Evolutionary conservation across 495 filamentous ascomycete genomes (phyloP).

Genomic region (Endocarpon pusillum): DNA sequence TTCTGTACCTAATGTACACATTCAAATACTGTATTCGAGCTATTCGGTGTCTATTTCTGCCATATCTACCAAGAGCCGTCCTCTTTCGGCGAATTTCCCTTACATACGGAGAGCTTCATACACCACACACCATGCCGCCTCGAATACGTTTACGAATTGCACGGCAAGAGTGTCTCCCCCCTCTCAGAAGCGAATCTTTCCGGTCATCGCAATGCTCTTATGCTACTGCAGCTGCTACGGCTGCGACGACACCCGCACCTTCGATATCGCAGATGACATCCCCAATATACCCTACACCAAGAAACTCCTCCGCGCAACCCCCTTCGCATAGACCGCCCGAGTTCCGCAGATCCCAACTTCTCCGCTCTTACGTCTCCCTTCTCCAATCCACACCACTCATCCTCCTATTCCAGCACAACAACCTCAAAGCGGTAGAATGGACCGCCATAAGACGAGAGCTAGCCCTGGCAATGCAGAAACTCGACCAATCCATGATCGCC

Average conservation of each 20-base stretch:
- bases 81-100: no score
- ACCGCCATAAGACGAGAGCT: slow-evolving; percentile 72
- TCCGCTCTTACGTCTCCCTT: slow-evolving; percentile 82
- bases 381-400: slow-evolving; percentile 77
- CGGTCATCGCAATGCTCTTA: no score
- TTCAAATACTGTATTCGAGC: no score
- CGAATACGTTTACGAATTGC: no score
- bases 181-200: no score
- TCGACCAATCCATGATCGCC: slow-evolving; percentile 34
- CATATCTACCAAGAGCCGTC: no score
- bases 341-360: slow-evolving; percentile 83
- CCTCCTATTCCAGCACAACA: slow-evolving; percentile 94
- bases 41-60: no score
- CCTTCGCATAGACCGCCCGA: slow-evolving; percentile 76
- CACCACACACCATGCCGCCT: no score
- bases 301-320: slow-evolving; percentile 56
- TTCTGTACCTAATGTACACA: no score
- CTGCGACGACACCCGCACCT: slow-evolving; percentile 30
- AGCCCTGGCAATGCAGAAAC: slow-evolving; percentile 43
- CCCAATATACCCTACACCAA: slow-evolving; percentile 34
- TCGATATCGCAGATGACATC: slow-evolving; percentile 34
- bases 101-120: no score
- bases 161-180: no score
- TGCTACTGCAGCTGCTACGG: slow-evolving; percentile 19
- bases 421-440: slow-evolving; percentile 79